These are phyloP conservation scores for Haplographium delicatum DNA, from an alignment of 495 filamentous ascomycete species.

Conservation along the genomic window DNA sequence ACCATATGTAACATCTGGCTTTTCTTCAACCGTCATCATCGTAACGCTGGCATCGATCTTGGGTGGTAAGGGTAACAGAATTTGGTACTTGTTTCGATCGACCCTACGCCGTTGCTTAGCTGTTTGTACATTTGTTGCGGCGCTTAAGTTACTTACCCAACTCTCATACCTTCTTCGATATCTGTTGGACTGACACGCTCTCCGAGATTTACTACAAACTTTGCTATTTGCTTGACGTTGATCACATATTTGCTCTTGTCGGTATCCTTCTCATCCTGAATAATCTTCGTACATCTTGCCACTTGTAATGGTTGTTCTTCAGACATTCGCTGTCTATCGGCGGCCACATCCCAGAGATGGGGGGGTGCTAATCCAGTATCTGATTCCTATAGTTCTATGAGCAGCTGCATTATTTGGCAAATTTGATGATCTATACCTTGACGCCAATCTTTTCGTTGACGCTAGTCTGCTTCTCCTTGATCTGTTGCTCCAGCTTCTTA, in stretches of 20 bases:
- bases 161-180: constrained; percentile 98
- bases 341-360: constrained; percentile 97
- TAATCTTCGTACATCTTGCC: constrained; percentile 98
- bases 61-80: constrained; percentile 90
- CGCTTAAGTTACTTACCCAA: constrained; percentile 55
- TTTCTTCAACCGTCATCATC: constrained; percentile 99
- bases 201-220: constrained; percentile 97
- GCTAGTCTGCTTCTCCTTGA: constrained; percentile 93
- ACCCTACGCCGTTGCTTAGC: constrained; percentile 47
- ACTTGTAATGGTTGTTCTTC: constrained; percentile 98
- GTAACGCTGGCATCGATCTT: constrained; percentile 99
- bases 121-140: neutral
- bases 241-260: constrained; percentile 99
- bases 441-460: constrained; percentile 95
- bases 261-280: constrained; percentile 89
- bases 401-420: neutral
- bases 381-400: constrained; percentile 64
- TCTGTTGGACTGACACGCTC: constrained; percentile 96
- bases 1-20: constrained; percentile 97
- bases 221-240: constrained; percentile 99
- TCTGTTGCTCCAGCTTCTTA: constrained; percentile 96
- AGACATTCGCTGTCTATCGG: constrained; percentile 94
- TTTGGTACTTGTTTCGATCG: constrained; percentile 98
- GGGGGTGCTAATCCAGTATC: constrained; percentile 97
- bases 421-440: constrained; percentile 33